Conservation (phyloP, 805 yeast genomes). For the Candida nanaspora region DNA sequence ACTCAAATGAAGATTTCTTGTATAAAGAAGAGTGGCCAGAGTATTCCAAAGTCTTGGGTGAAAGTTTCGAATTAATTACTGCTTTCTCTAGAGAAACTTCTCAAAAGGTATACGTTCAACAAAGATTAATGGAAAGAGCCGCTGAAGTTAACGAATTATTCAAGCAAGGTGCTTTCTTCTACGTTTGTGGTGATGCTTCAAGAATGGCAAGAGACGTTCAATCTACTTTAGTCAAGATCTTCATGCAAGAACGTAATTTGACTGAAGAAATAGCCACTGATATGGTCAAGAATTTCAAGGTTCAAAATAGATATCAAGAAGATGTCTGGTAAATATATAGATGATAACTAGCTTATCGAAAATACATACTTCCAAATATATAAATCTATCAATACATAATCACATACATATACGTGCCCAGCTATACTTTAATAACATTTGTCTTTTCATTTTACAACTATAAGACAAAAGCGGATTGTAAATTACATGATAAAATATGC, state of each 20-base stretch:
- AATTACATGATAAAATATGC: no score
- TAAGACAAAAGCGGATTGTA: no score
- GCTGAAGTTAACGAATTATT: constrained; percentile 49
- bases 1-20: constrained; percentile 68
- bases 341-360: background rate
- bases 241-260: constrained; percentile 57
- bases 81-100: constrained; percentile 83
- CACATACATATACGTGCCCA: no score
- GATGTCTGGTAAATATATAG: constrained; percentile 75
- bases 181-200: constrained; percentile 96
- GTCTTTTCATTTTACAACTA: no score
- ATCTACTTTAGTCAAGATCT: constrained; percentile 52
- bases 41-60: constrained; percentile 54
- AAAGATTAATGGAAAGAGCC: constrained; percentile 51
- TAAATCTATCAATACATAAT: background rate
- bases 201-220: constrained; percentile 95
- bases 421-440: no score
- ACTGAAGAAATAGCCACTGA: constrained; percentile 65
- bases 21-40: constrained; percentile 88
- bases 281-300: constrained; percentile 68
- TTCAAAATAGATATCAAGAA: constrained; percentile 88
- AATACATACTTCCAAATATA: no score
- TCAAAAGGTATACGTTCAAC: constrained; percentile 78
- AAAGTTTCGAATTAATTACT: constrained; percentile 60
- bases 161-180: constrained; percentile 71